Evolutionary conservation across 2,329 filamentous ascomycete species (phyloP), one percentile per base, ranked within the genome.

Genomic region (Fusarium mangiferae): DNA sequence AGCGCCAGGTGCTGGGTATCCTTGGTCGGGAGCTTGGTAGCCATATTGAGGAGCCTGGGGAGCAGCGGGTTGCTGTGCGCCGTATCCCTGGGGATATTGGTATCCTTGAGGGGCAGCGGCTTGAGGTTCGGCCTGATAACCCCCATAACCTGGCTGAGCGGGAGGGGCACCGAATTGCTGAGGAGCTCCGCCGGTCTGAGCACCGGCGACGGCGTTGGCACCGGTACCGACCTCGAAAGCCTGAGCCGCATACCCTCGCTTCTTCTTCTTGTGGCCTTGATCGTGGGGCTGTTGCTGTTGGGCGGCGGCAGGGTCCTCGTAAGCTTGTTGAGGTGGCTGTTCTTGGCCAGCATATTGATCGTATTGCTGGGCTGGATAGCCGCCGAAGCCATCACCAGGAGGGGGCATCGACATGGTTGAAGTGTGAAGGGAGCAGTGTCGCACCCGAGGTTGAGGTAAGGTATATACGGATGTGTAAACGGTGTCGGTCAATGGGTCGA

Each of bases 141-240:
- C 87, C 73, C 89, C 89, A 78, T 91, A 94, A 39, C 82, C 86
- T 65, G 85, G 83, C 77, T 82, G 84, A 66, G 81, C 83, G 69
- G 82, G 83, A 77, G 82, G 83, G 57, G 82, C 83, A 80, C 84
- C 87, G 83, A 84, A 91, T 82, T 76, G 80, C 61, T 84, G 85
- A 38, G 82, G 36, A 49, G 68, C 81, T 28, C 78, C 81, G 38
- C 76, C 83, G 39, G 79, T 62, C 76, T 85, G 85, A 64, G 88
- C 89, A 41, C 86, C 89, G 60, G 81, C 82, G 63, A 82, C 84
- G 62, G 93, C 91, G 88, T 98, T 98, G 80, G 93, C 94, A 78
- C 96, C 96, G 57, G 90, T 89, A 57, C 93, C 94, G 78, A 98
- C 96, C 68, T 97, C 96, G 83, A 97, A 99, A 51, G 96, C 96